A percentile compares a stretch with the other conserved stretches of the same genome.
phyloP scores from a whole-genome alignment of 768 basidiomycete genomes.

The Mycena venus region DNA sequence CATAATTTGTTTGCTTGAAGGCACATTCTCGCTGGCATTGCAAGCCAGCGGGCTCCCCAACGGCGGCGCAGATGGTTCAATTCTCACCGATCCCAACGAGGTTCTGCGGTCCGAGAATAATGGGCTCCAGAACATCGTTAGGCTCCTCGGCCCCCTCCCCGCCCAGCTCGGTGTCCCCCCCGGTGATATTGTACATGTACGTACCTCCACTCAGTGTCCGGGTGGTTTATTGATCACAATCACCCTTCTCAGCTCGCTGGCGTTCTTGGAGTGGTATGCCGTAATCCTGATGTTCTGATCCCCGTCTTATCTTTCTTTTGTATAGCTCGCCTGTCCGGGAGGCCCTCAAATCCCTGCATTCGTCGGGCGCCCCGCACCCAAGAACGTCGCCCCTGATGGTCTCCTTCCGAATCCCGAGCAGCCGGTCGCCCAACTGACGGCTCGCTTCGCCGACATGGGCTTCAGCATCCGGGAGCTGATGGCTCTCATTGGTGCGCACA shows the following conservation, averaged over 20 bases:
- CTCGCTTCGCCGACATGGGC: constrained; percentile 30
- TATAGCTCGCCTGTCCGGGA: constrained; percentile 30
- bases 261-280: background rate
- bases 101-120: constrained; percentile 25
- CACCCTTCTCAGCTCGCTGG: background rate
- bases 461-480: constrained; percentile 24
- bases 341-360: constrained; percentile 19
- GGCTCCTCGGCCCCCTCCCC: background rate
- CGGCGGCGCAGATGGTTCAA: constrained; percentile 13
- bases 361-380: constrained; percentile 23
- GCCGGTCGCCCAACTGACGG: constrained; percentile 1
- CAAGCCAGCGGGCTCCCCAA: constrained; percentile 4
- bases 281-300: background rate
- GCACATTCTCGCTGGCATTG: constrained; percentile 21
- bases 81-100: constrained; percentile 17
- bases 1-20: background rate
- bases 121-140: constrained; percentile 5
- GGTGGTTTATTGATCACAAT: background rate
- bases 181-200: constrained; percentile 30
- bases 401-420: constrained; percentile 21
- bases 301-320: background rate
- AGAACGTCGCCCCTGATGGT: constrained; percentile 17
- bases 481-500: constrained; percentile 29
- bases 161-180: constrained; percentile 20
- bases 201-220: background rate